These are phyloP conservation scores for Cucurbita maxima DNA, from an alignment of 306 rosid genomes.

Conservation along the genomic window DNA sequence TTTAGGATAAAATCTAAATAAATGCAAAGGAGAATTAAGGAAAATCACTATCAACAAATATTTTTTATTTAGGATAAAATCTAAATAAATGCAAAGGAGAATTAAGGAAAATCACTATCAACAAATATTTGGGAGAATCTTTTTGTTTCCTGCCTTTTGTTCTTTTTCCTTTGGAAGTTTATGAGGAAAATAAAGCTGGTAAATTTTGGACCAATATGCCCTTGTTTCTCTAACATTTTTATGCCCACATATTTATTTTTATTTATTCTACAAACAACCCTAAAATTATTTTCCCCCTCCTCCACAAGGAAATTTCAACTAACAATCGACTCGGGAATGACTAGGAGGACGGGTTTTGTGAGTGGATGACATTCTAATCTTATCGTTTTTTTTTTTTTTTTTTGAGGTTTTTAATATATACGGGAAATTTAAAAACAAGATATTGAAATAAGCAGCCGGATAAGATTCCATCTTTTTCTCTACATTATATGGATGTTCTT, in stretches of 20 bases:
- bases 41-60: constrained; percentile 37
- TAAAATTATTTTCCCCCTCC: neutral
- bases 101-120: constrained; percentile 28
- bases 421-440: neutral
- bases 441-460: neutral
- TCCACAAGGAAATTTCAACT: neutral
- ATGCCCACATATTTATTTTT: neutral
- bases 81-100: neutral
- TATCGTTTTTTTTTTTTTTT: neutral
- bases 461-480: no score
- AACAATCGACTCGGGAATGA: neutral
- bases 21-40: neutral
- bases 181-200: constrained; percentile 15
- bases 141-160: constrained; percentile 21
- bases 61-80: constrained; percentile 13
- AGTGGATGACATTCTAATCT: constrained; percentile 1
- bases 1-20: neutral
- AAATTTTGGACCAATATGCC: constrained; percentile 26
- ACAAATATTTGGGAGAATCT: constrained; percentile 40
- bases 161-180: constrained; percentile 34
- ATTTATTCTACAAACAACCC: neutral
- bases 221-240: constrained; percentile 10
- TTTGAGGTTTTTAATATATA: neutral
- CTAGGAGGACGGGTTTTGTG: neutral
- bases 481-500: no score